phyloP scores from a whole-genome alignment of 2,329 filamentous ascomycete species.

The Aspergillus proliferans region DNA sequence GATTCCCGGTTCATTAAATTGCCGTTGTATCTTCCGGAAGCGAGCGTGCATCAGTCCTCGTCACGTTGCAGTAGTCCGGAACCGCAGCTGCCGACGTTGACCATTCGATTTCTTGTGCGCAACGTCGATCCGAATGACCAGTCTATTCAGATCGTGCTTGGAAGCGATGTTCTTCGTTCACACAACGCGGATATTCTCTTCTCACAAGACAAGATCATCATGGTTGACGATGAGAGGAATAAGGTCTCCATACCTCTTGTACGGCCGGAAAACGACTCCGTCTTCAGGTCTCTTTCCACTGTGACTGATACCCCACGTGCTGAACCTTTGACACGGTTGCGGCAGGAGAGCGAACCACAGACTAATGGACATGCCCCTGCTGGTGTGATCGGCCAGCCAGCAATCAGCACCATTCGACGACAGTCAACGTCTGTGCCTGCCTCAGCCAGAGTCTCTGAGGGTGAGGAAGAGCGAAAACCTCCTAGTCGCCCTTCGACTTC shows the following conservation, averaged over 20 bases:
- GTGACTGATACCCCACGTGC: constrained; percentile 26
- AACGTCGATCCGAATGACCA: constrained; percentile 46
- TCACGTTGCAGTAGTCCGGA: constrained; percentile 66
- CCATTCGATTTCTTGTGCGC: constrained; percentile 69
- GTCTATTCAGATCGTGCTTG: constrained; percentile 76
- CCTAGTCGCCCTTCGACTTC: constrained; percentile 3
- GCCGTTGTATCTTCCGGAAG: constrained; percentile 84
- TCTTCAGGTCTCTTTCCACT: constrained; percentile 72
- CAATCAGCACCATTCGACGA: constrained; percentile 11
- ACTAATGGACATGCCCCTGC: constrained; percentile 17
- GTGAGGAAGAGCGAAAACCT: constrained; percentile 17
- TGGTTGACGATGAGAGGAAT: constrained; percentile 80
- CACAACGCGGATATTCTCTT: constrained; percentile 89
- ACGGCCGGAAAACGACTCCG: constrained; percentile 75
- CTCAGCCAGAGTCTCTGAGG: constrained; percentile 19
- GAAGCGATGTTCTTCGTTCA: constrained; percentile 76
- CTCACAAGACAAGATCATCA: constrained; percentile 80
- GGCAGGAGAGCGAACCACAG: constrained; percentile 6
- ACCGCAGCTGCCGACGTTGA: constrained; percentile 75
- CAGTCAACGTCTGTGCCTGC: constrained; percentile 21
- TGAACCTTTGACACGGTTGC: constrained; percentile 3
- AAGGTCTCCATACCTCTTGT: constrained; percentile 88
- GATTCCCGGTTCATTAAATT: constrained; percentile 66
- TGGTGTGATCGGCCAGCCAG: constrained; percentile 29
- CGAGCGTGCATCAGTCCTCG: constrained; percentile 66